Conservation (phyloP, 2,329 filamentous ascomycete genomes). For the Chaetomiaceae sp. region DNA sequence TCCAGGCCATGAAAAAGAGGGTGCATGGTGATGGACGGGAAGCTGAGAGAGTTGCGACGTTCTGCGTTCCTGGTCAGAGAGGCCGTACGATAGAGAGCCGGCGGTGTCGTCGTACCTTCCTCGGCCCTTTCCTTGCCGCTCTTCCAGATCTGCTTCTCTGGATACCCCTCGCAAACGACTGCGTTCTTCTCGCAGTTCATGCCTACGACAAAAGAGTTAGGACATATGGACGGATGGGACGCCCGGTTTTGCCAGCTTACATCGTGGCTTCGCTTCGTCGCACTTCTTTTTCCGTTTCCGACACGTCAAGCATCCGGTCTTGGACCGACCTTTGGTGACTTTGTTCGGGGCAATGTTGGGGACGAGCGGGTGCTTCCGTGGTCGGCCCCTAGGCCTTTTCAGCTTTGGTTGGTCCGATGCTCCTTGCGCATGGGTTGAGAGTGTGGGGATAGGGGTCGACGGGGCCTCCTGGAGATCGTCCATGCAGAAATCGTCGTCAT, state of each 20-base stretch:
- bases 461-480: conserved; percentile 48
- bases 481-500: conserved; percentile 52
- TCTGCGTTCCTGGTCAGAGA: conserved; percentile 32
- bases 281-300: conserved; percentile 69
- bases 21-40: conserved; percentile 54
- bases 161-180: conserved; percentile 86
- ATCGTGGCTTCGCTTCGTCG: conserved; percentile 63
- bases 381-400: conserved; percentile 71
- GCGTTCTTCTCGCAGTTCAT: conserved; percentile 92
- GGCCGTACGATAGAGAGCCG: not conserved
- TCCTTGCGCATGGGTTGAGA: conserved; percentile 15
- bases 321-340: conserved; percentile 69
- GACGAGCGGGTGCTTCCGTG: conserved; percentile 71
- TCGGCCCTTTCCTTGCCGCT: conserved; percentile 74
- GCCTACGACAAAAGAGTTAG: conserved; percentile 42
- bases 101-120: conserved; percentile 48
- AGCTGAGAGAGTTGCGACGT: conserved; percentile 44
- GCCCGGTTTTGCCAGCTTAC: conserved; percentile 40
- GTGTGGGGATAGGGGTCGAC: conserved; percentile 28
- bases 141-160: conserved; percentile 81
- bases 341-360: conserved; percentile 59
- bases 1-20: conserved; percentile 77
- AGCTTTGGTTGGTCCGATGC: conserved; percentile 36
- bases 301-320: conserved; percentile 65
- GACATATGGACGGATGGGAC: not conserved